A percentile compares a stretch with the other conserved stretches of the same genome.
Conservation (phyloP, 306 rosid genomes). For the Cucurbita ficifolia region DNA sequence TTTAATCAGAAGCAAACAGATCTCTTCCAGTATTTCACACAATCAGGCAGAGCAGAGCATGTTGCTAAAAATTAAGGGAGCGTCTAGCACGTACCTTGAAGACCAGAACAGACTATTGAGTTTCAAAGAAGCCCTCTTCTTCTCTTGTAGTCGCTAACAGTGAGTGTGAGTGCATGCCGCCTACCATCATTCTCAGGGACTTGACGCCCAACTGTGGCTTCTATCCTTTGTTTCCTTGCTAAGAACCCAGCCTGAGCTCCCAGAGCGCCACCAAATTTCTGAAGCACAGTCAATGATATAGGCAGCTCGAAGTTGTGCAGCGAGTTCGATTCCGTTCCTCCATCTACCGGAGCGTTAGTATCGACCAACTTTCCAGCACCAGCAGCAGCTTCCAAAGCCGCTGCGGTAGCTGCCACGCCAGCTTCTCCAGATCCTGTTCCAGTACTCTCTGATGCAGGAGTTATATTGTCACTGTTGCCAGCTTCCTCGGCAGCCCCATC, state of each 20-base stretch:
- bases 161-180: slow-evolving; percentile 50
- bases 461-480: slow-evolving; percentile 12
- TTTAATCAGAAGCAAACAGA: background rate
- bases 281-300: slow-evolving; percentile 59
- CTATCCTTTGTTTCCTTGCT: slow-evolving; percentile 62
- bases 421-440: slow-evolving; percentile 20
- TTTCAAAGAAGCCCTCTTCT: slow-evolving; percentile 79
- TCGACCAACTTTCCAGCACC: slow-evolving; percentile 90
- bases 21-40: background rate
- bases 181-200: slow-evolving; percentile 66
- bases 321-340: slow-evolving; percentile 55
- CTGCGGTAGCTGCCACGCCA: slow-evolving; percentile 68
- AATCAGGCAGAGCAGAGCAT: background rate
- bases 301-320: slow-evolving; percentile 84
- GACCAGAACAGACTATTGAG: background rate
- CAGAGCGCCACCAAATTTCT: slow-evolving; percentile 66
- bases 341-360: slow-evolving; percentile 76
- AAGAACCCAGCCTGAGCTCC: slow-evolving; percentile 71
- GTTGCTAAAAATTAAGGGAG: background rate
- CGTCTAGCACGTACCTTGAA: background rate
- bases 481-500: slow-evolving; percentile 26
- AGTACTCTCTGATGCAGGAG: slow-evolving; percentile 17
- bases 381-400: slow-evolving; percentile 80
- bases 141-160: slow-evolving; percentile 78
- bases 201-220: slow-evolving; percentile 54